Conservation (phyloP, 805 yeast species). For the Lipomyces japonicus region DNA sequence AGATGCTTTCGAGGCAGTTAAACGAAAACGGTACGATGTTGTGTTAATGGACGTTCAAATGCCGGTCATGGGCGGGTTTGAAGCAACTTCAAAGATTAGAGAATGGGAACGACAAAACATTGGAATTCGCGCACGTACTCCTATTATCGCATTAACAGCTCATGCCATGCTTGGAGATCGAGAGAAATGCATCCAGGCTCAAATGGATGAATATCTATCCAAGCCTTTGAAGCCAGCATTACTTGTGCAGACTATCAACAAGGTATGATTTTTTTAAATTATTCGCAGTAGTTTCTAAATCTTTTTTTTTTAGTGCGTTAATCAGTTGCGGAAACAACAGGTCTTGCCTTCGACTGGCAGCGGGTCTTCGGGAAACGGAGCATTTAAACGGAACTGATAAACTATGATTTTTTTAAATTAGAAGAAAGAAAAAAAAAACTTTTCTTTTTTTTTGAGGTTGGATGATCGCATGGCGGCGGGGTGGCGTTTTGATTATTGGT, state of each 20-base stretch:
- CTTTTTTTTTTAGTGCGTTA: slow-evolving; percentile 12
- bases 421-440: too few relatives aligned
- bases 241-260: slow-evolving; percentile 77
- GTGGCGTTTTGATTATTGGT: too few relatives aligned
- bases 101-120: slow-evolving; percentile 82
- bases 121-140: slow-evolving; percentile 72
- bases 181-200: slow-evolving; percentile 79
- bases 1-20: slow-evolving; percentile 74
- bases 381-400: too few relatives aligned
- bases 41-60: slow-evolving; percentile 91
- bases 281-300: neutral
- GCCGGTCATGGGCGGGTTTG: slow-evolving; percentile 96
- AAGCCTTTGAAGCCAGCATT: slow-evolving; percentile 83
- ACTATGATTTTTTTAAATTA: too few relatives aligned
- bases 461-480: too few relatives aligned
- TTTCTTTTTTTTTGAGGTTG: too few relatives aligned
- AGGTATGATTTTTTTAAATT: slow-evolving; percentile 32
- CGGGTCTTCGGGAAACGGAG: too few relatives aligned
- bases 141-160: slow-evolving; percentile 85
- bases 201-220: slow-evolving; percentile 88
- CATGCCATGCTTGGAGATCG: slow-evolving; percentile 94
- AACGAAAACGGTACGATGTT: slow-evolving; percentile 66
- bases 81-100: slow-evolving; percentile 79
- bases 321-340: slow-evolving; percentile 16
- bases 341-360: neutral